Base-by-base conservation (phyloP, 1,284 basidiomycete genomes). In the Apiotrichum brassicae region DNA sequence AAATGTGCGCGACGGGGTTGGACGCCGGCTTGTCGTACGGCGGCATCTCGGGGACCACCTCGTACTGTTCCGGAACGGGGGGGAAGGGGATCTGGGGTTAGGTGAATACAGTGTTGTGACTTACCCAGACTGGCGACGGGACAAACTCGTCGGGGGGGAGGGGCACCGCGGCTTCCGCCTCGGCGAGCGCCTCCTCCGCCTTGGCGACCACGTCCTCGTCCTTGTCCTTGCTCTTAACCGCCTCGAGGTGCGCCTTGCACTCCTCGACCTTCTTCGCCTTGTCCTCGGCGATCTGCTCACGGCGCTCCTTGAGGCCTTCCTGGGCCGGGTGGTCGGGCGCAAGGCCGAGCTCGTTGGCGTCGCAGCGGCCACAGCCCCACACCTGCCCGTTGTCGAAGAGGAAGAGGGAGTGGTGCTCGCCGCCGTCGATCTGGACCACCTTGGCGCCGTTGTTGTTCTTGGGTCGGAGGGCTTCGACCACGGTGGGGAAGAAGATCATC, bases 381-480 rank as follows among this genome's bases (percentile, higher is more conserved):
- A 97, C 87, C 57, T 84, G 80, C 47, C 92, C 92, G 44, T 83
- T 81, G 46, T 81, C 78, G 22, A 91, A 85, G 55, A 92, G 76
- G 78, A 97, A 97, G 26, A 94, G 72, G 0, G 88, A 84, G 70
- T 97, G 89, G 65, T 92, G 85, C 57, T 86, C 83, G 37, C 92
- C 92, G 41, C 75, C 67, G 35, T 70, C 58, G 48, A 78, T 72
- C 56, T 72, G 63, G 43, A 86, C 76, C 47, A 93, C 83, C 6
- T 76, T 76, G 20, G 83, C 81, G 26, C 82, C 86, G 30, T 72
- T 77, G 47, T 92, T 83, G 25, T 81, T 76, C 22, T 78, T 74
- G 36, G 84, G 86, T 61, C 77, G 78, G 13, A 97, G 78, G 1
- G 79, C 76, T 30, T 79, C 74, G 32, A 97, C 82, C 41, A 78